A percentile compares a stretch with the other conserved stretches of the same genome.
These are phyloP conservation scores for Guadua angustifolia DNA, from an alignment of 176 grass and related monocot species.

Conservation along the genomic window DNA sequence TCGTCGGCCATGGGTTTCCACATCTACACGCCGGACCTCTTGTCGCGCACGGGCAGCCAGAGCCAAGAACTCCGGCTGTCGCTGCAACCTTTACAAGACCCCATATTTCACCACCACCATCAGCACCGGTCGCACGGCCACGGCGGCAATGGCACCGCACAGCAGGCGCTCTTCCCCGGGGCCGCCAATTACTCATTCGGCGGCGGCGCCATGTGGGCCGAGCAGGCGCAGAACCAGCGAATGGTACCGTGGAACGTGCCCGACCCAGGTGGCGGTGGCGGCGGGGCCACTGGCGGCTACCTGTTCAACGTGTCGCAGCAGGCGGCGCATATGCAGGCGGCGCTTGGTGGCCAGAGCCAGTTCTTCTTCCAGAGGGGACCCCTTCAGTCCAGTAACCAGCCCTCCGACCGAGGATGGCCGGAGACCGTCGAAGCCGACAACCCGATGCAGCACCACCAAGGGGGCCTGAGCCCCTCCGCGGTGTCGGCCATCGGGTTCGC, in stretches of 20 bases:
- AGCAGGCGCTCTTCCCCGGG: conserved; percentile 55
- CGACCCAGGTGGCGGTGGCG: conserved; percentile 49
- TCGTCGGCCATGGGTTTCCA: conserved; percentile 75
- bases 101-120: conserved; percentile 62
- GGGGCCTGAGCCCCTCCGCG: conserved; percentile 48
- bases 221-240: conserved; percentile 58
- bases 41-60: conserved; percentile 70
- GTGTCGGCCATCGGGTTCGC: conserved; percentile 66
- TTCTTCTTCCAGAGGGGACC: conserved; percentile 93
- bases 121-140: conserved; percentile 52
- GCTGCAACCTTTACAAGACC: conserved; percentile 83
- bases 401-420: conserved; percentile 84
- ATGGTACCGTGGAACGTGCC: conserved; percentile 77
- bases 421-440: conserved; percentile 67
- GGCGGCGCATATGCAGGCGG: conserved; percentile 67
- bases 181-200: conserved; percentile 58
- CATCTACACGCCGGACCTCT: conserved; percentile 64
- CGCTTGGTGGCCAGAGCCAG: conserved; percentile 65
- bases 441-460: conserved; percentile 59
- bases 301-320: conserved; percentile 72
- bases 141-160: conserved; percentile 45
- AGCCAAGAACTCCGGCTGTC: conserved; percentile 87
- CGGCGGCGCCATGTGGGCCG: conserved; percentile 66
- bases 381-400: conserved; percentile 99
- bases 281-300: conserved; percentile 54